Evolutionary conservation across 768 basidiomycete genomes (phyloP).

Genomic region (Udeniomyces megalosporus): DNA sequence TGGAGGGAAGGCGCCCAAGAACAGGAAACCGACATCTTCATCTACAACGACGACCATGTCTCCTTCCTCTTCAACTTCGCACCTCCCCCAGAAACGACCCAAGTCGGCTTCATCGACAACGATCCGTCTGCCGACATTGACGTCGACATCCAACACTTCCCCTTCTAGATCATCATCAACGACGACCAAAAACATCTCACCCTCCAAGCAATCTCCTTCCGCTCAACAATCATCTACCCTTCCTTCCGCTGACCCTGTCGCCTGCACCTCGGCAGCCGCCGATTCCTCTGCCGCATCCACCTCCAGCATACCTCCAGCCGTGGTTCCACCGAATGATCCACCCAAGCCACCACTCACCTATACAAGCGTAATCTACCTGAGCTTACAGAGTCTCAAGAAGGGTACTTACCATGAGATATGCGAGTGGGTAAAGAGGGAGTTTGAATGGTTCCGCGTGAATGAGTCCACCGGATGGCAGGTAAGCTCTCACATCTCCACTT

Average conservation of each 20-base stretch:
- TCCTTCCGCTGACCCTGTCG: neutral
- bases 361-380: slow-evolving; percentile 1
- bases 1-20: neutral
- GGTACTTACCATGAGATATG: slow-evolving; percentile 45
- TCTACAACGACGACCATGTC: neutral
- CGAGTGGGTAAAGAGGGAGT: slow-evolving; percentile 72
- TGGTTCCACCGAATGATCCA: neutral
- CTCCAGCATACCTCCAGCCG: neutral
- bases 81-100: no score
- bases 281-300: neutral
- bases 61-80: neutral
- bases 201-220: neutral
- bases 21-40: neutral
- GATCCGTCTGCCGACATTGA: no score
- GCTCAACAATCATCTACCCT: neutral
- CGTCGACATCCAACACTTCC: neutral
- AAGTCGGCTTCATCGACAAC: no score
- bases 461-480: slow-evolving; percentile 84
- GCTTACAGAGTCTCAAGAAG: neutral
- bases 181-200: neutral
- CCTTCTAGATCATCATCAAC: neutral
- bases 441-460: slow-evolving; percentile 78
- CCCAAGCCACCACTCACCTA: slow-evolving; percentile 5
- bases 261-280: neutral
- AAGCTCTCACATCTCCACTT: slow-evolving; percentile 20